Evolutionary conservation across 83 land plant species (phyloP), one percentile per base, ranked within the genome.

Genomic region (Thuja plicata): DNA sequence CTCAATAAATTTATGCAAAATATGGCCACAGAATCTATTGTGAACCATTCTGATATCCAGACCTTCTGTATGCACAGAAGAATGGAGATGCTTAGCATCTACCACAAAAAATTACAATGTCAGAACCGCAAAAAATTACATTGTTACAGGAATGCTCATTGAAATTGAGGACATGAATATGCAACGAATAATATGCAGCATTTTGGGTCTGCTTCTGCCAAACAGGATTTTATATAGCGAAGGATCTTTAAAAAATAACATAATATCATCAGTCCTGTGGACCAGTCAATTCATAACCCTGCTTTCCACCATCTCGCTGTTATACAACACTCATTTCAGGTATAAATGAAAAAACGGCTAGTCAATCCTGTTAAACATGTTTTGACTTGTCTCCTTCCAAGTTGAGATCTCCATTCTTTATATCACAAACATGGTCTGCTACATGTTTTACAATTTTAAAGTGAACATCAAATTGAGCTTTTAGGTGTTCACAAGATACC

Each of bases 391-490:
- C 34, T 82, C 52, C 84, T 45, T 82, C 50, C 52, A 82, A 8
- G n/a, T 46, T 46, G 34, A 83, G 85, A 83, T 27, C 85, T 83
- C 34, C 34, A 32, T 24, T 48, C 15, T 27, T 41, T 43, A 48
- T 13, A 83, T 34, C 86, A 84, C 19, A n/a, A 43, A 90, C 83
- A 87, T 74, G 57, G 80, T 85, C 79, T 19, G 89, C 45, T 8
- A 94, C 13, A 50, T 92, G 90, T 89, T 91, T 96, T 57, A 96
- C 87, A 19, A 91, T 89, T 54, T 91, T 74, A 21, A 83, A 90
- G 84, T 94, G 84, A 43, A 90, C 84, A 77, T 96, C 93, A 80
- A 96, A 94, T 8, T 92, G 94, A 71, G 96, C 95, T 89, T 89
- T 92, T 74, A 89, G 71, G 86, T 92, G 91, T 19, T 16, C 24